Percentiles rank a stretch among this genome's conserved stretches.
phyloP scores from a whole-genome alignment of 371 early-diverging fungal species.

The Entomophthora muscae region DNA sequence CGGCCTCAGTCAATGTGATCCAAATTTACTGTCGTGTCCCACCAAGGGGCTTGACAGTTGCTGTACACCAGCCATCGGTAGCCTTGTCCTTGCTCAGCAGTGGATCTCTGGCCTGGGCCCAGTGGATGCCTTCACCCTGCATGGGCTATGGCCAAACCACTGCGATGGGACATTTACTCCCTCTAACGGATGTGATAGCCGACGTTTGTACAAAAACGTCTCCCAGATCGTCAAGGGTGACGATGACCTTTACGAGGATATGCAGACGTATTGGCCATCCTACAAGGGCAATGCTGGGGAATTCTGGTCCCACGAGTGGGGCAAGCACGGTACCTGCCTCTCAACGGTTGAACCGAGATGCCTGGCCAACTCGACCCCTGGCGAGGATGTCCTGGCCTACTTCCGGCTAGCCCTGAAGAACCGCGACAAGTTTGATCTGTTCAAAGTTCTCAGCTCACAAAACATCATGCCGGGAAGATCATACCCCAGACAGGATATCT shows the following conservation, averaged over 20 bases:
- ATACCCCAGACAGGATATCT: neutral
- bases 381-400: conserved; percentile 26
- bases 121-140: conserved; percentile 20
- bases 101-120: conserved; percentile 31
- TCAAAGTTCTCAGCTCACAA: conserved; percentile 18
- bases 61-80: conserved; percentile 48
- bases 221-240: neutral
- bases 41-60: no score
- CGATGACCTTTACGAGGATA: neutral
- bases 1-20: no score
- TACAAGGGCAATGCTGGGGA: conserved; percentile 19
- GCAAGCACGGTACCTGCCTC: no score
- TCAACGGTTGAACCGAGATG: conserved; percentile 26
- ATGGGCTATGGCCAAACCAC: conserved; percentile 69
- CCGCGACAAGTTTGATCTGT: conserved; percentile 22
- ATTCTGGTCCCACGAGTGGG: conserved; percentile 28
- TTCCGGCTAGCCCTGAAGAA: conserved; percentile 23
- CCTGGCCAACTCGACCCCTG: conserved; percentile 18
- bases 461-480: conserved; percentile 21
- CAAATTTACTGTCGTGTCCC: no score
- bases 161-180: conserved; percentile 40
- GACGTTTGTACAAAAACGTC: conserved; percentile 22
- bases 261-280: conserved; percentile 18
- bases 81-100: conserved; percentile 32
- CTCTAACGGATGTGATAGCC: conserved; percentile 43